Evolutionary conservation across 2,329 filamentous ascomycete species (phyloP), one percentile per base, ranked within the genome.

Genomic region (Calonectria leucothoes): DNA sequence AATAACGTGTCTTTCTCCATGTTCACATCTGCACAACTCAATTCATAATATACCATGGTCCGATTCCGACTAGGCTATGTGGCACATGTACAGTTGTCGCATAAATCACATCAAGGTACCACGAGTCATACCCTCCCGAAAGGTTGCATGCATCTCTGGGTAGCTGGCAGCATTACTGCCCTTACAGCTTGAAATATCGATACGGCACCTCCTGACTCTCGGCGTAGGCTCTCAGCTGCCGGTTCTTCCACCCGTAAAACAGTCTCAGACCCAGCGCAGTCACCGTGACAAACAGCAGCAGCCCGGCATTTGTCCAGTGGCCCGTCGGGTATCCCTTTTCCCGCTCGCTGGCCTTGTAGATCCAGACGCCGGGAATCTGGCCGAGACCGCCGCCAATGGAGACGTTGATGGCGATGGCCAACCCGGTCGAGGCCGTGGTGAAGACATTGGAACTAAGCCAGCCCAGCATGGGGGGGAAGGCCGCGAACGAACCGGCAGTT

Each of bases 351-450:
- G 89, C 86, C 79, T 93, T 93, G 83, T 94, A 94, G 74, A 94
- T 94, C 92, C 92, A 95, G 1, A 94, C 92, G 0, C 93, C 93
- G 0, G 91, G 89, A 49, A 95, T 94, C 82, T 94, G 93, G 0
- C 93, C 93, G 0, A 93, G 87, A 0, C 92, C 93, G 0, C 92
- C 93, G 63, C 88, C 88, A 35, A 93, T 88, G 2, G 90, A 91
- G 20, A 94, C 90, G 75, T 94, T 94, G 74, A 95, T 83, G 0
- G 93, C 93, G 69, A 94, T 93, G 2, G 93, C 93, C 14, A 95
- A 86, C 0, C 93, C 93, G 0, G 91, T 90, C 0, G 92, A 89
- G 0, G 91, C 90, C 0, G 93, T 94, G 69, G 88, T 91, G 79
- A 90, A 90, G 63, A 94, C 85, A 79, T 95, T 95, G 49, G 90